Evolutionary conservation across 306 rosid genomes (phyloP), one percentile per base, ranked within the genome.

Genomic region (Sicyos baderoa): DNA sequence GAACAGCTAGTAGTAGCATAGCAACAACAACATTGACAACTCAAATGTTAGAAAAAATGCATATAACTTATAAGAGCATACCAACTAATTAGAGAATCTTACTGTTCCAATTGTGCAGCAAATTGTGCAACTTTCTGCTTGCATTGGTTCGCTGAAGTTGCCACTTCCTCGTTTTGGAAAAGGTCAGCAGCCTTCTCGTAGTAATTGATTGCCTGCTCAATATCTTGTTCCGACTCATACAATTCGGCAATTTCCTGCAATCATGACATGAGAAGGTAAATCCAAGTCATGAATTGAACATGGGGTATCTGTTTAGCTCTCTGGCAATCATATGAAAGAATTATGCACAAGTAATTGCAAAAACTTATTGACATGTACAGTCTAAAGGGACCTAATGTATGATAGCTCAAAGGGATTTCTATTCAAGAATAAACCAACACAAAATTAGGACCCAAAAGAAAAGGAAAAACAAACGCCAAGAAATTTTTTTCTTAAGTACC

Each of bases 41-140:
- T 49, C 57, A 7, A 19, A 12, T 15, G 4, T 29, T 8, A 2
- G n/a, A 19, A 54, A 53, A 53, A 2, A n/a, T 0, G 8, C 6
- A 19, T 19, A 0, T 19, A 19, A 29, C 29, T 7, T n/a, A n/a
- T n/a, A n/a, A n/a, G 14, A 54, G 29, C 59, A 54, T 54, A 19
- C 22, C 21, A 54, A 7, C 13, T 40, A 40, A 67, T 47, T 23
- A 48, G 15, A 45, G 55, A 6, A 17, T 44, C 72, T 77, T 82
- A 93, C 99, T 85, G 90, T 85, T 90, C 99, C 72, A 93, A 75
- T 78, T 84, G 97, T 68, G 99, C 96, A 74, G 97, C 84, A 75
- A 81, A 90, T 21, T 90, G 99, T 49, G 99, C 99, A 73, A 93
- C 95, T 76, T 93, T 93, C 79, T 85, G 99, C 85, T 90, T 93